These are phyloP conservation scores for Chlorella variabilis DNA, from an alignment of 163 green algal species.

Conservation along the genomic window DNA sequence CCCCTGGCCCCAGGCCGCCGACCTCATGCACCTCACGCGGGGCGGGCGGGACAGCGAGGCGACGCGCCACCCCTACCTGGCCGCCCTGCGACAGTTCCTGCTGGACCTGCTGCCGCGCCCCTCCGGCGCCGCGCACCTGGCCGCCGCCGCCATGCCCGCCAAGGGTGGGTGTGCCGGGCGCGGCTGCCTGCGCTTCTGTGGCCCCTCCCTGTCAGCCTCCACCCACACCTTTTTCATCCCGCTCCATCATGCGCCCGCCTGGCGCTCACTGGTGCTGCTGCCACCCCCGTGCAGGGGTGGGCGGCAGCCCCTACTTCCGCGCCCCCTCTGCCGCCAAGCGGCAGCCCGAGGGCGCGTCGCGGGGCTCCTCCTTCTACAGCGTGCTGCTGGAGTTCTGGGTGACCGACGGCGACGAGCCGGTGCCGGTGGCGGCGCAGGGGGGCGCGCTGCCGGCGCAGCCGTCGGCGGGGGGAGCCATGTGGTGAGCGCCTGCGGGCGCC, in stretches of 20 bases:
- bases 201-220: too few species aligned
- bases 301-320: slow-evolving; percentile 33
- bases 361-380: slow-evolving; percentile 64
- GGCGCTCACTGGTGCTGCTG: neutral
- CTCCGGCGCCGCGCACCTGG: neutral
- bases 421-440: slow-evolving; percentile 46
- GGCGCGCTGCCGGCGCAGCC: neutral
- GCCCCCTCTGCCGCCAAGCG: slow-evolving; percentile 4
- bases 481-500: neutral
- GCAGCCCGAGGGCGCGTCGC: neutral
- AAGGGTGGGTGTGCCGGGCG: neutral
- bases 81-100: slow-evolving; percentile 70
- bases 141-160: neutral
- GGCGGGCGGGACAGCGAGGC: slow-evolving; percentile 23
- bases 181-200: too few species aligned
- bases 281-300: too few species aligned
- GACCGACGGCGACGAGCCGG: slow-evolving; percentile 75
- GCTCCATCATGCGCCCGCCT: neutral
- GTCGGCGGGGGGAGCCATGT: neutral
- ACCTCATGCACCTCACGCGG: slow-evolving; percentile 44
- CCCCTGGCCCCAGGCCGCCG: slow-evolving; percentile 22
- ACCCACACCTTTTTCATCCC: too few species aligned
- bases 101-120: slow-evolving; percentile 65
- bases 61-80: slow-evolving; percentile 65
- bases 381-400: slow-evolving; percentile 89